Evolutionary conservation across 2,329 filamentous ascomycete genomes (phyloP).

Genomic region (Paecilomyces niveus): DNA sequence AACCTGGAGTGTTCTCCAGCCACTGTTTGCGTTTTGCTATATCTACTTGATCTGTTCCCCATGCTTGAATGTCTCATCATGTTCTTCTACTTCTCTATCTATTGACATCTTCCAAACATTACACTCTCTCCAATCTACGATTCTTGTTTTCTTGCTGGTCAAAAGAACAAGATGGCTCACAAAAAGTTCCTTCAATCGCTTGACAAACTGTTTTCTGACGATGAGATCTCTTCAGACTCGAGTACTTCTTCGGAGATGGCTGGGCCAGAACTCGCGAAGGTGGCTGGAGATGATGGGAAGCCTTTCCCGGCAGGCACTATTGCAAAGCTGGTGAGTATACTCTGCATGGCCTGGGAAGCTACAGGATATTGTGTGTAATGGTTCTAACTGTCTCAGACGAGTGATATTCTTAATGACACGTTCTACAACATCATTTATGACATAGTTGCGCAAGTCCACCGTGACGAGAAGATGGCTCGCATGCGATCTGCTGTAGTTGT

Average conservation of each 20-base stretch:
- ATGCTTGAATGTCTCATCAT: neutral
- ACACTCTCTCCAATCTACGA: neutral
- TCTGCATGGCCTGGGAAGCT: constrained; percentile 1
- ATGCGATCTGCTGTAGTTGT: constrained; percentile 46
- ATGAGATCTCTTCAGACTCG: neutral
- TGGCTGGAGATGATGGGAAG: constrained; percentile 21
- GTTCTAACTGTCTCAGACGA: constrained; percentile 23
- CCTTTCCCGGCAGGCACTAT: constrained; percentile 30
- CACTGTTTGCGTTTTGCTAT: neutral
- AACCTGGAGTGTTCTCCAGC: neutral
- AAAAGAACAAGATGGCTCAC: neutral
- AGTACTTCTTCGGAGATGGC: constrained; percentile 12
- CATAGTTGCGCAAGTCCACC: constrained; percentile 51
- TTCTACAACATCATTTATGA: constrained; percentile 56
- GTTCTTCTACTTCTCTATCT: neutral
- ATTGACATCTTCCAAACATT: neutral
- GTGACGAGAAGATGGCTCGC: constrained; percentile 53
- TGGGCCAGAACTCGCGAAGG: constrained; percentile 16
- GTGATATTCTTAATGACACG: constrained; percentile 49
- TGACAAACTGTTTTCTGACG: constrained; percentile 1
- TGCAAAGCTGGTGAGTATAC: constrained; percentile 31
- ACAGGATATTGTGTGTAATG: neutral
- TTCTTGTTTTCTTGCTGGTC: neutral
- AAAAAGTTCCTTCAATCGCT: neutral
- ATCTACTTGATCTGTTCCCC: neutral